Conservation (phyloP, 495 filamentous ascomycete species). For the Cercophora newfieldiana region DNA sequence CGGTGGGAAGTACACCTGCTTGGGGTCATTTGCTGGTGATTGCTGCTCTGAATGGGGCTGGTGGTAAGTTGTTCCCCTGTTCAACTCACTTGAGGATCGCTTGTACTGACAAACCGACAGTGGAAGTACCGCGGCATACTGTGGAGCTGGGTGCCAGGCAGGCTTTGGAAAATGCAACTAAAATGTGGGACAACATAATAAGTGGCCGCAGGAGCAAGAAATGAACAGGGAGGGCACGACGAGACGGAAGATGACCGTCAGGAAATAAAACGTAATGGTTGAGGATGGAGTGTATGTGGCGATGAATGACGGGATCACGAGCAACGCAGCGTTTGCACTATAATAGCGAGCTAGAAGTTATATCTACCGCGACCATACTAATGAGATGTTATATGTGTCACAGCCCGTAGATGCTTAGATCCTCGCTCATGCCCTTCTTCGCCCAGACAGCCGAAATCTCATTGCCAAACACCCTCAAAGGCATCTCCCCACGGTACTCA, state of each 20-base stretch:
- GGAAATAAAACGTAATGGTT: too few relatives aligned
- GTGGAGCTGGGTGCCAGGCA: conserved; percentile 5
- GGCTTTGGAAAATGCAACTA: conserved; percentile 9
- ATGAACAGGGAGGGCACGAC: too few relatives aligned
- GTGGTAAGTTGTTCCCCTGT: conserved; percentile 1
- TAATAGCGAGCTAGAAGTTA: too few relatives aligned
- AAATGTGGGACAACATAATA: not conserved
- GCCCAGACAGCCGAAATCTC: conserved; percentile 32
- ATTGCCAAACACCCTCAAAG: conserved; percentile 33
- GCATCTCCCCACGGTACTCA: conserved; percentile 27
- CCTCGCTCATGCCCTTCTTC: conserved; percentile 29
- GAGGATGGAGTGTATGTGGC: too few relatives aligned
- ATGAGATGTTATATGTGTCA: too few relatives aligned
- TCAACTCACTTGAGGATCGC: not conserved
- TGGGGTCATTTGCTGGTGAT: not conserved
- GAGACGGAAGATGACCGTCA: too few relatives aligned
- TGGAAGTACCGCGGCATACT: conserved; percentile 3
- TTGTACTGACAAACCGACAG: not conserved
- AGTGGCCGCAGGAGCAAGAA: too few relatives aligned
- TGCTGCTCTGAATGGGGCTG: conserved; percentile 9
- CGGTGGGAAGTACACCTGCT: conserved; percentile 2
- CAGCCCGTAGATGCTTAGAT: conserved; percentile 33
- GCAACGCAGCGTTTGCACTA: too few relatives aligned
- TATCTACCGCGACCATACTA: too few relatives aligned
- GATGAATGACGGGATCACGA: too few relatives aligned